phyloP scores from a whole-genome alignment of 179 eudicot species.

The Silene noctiflora region DNA sequence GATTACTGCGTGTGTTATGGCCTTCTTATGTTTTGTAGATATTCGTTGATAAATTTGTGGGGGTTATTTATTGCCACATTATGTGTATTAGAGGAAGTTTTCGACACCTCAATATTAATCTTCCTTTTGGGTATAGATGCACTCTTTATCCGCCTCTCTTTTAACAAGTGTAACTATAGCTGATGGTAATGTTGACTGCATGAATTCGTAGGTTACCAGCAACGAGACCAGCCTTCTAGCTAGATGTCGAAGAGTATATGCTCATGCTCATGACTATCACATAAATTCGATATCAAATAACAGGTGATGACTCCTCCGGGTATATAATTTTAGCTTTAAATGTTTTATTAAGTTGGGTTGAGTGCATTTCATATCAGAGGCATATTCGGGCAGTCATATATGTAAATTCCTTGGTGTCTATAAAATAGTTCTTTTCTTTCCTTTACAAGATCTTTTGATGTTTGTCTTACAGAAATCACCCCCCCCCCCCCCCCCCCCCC shows the following conservation, averaged over 20 bases:
- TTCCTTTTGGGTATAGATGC: conserved; percentile 8
- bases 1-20: background rate
- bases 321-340: conserved; percentile 6
- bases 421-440: background rate
- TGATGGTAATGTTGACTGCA: conserved; percentile 15
- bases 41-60: background rate
- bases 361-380: background rate
- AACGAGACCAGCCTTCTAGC: conserved; percentile 76
- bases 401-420: background rate
- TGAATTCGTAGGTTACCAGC: conserved; percentile 59
- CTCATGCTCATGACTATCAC: conserved; percentile 96
- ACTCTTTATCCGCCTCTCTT: background rate
- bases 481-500: no score
- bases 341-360: background rate
- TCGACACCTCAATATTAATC: background rate
- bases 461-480: background rate
- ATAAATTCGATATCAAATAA: conserved; percentile 89
- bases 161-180: background rate
- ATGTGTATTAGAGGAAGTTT: background rate
- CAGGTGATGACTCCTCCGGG: conserved; percentile 42
- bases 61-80: background rate
- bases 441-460: background rate
- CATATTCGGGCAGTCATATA: background rate
- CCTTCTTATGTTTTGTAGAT: background rate
- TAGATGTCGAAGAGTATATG: conserved; percentile 89